These are phyloP conservation scores for Erodium maritimum DNA, from an alignment of 345 rosid species.

Conservation along the genomic window DNA sequence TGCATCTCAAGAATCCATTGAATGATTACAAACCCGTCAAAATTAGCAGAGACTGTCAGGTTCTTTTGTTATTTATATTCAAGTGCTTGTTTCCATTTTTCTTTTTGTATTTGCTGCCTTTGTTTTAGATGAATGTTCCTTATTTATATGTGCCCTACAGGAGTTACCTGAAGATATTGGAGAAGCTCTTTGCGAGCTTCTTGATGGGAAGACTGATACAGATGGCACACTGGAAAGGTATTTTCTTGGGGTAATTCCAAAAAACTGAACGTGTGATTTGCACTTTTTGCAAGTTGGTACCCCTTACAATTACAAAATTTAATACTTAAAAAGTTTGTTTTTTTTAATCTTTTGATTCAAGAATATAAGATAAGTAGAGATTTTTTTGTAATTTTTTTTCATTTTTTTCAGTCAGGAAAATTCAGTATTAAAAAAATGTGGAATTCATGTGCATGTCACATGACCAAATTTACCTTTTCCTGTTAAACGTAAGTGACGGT, in stretches of 20 bases:
- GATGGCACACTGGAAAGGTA: slow-evolving; percentile 45
- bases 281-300: no score
- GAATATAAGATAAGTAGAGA: no score
- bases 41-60: slow-evolving; percentile 99
- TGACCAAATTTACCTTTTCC: no score
- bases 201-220: slow-evolving; percentile 47
- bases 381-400: no score
- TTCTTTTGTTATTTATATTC: slow-evolving; percentile 19
- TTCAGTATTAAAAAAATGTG: no score
- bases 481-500: no score
- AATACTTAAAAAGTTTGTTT: no score
- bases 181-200: slow-evolving; percentile 83
- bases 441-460: no score
- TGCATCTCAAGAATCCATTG: slow-evolving; percentile 88
- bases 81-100: slow-evolving; percentile 5
- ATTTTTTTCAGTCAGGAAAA: no score
- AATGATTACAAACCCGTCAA: slow-evolving; percentile 91
- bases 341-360: no score
- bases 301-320: no score
- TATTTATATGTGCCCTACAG: slow-evolving; percentile 25
- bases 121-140: slow-evolving; percentile 4
- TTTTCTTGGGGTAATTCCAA: neutral
- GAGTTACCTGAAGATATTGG: slow-evolving; percentile 83
- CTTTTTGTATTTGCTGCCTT: neutral
- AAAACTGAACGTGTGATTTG: no score